phyloP scores from a whole-genome alignment of 2,329 filamentous ascomycete species.

The Botrytis cinerea region DNA sequence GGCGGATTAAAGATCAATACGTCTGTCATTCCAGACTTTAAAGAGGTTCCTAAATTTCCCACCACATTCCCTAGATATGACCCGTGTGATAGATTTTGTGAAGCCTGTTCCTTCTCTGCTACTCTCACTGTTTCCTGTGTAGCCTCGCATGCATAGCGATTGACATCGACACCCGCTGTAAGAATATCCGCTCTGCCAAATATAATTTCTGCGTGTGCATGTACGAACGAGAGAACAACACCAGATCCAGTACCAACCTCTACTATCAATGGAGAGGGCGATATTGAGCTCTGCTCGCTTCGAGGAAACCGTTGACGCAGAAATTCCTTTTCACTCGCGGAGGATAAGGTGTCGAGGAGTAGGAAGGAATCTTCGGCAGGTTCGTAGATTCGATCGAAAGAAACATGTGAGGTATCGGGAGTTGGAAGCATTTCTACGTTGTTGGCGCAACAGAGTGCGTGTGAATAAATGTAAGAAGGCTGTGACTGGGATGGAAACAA shows the following conservation, averaged over 20 bases:
- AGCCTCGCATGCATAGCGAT: constrained; percentile 77
- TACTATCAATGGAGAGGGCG: constrained; percentile 64
- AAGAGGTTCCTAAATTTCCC: constrained; percentile 67
- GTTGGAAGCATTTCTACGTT: constrained; percentile 75
- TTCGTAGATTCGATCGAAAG: constrained; percentile 87
- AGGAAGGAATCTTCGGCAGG: constrained; percentile 96
- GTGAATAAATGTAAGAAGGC: constrained; percentile 11
- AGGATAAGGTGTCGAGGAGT: constrained; percentile 86
- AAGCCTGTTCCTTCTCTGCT: constrained; percentile 47
- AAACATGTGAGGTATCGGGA: constrained; percentile 87
- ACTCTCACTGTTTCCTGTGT: constrained; percentile 66
- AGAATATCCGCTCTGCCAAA: constrained; percentile 73
- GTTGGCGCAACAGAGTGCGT: not conserved
- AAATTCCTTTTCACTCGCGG: constrained; percentile 42
- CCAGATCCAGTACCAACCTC: constrained; percentile 92
- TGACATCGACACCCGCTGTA: constrained; percentile 80
- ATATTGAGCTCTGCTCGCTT: constrained; percentile 22
- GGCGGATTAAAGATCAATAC: constrained; percentile 95
- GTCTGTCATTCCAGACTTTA: constrained; percentile 66
- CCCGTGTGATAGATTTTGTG: constrained; percentile 44
- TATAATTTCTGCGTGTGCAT: constrained; percentile 70
- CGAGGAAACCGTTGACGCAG: constrained; percentile 30
- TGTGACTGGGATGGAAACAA: not conserved
- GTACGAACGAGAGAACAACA: constrained; percentile 86
- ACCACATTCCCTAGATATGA: constrained; percentile 66